phyloP scores from a whole-genome alignment of 192 early-diverging fungal species.

The Powellomyces hirtus region DNA sequence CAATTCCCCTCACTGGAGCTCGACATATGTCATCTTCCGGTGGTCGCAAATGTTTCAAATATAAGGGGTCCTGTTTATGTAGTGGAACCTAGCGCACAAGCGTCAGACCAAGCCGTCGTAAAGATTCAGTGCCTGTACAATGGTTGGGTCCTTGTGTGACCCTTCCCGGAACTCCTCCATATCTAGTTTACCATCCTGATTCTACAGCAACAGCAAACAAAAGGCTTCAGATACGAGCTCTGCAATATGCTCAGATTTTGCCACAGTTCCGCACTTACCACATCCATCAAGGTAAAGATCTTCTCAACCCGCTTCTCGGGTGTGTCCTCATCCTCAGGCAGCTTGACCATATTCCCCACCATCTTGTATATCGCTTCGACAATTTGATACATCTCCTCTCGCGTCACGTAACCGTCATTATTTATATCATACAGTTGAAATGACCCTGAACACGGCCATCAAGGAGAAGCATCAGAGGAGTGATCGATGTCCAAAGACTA shows the following conservation, averaged over 20 bases:
- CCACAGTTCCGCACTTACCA: conserved; percentile 33
- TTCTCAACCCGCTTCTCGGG: conserved; percentile 88
- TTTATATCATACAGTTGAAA: conserved; percentile 92
- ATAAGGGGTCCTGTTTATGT: too few species aligned
- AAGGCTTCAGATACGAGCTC: not conserved
- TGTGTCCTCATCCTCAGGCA: conserved; percentile 88
- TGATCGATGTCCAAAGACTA: too few species aligned
- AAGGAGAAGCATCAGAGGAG: too few species aligned
- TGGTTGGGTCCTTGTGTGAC: conserved; percentile 80
- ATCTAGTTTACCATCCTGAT: conserved; percentile 77
- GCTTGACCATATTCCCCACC: conserved; percentile 87
- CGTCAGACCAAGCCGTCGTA: conserved; percentile 82
- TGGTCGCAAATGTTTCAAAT: too few species aligned
- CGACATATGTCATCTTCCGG: too few species aligned
- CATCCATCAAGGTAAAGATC: conserved; percentile 85
- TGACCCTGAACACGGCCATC: conserved; percentile 57
- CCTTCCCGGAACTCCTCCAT: conserved; percentile 88
- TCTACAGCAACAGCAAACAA: conserved; percentile 26
- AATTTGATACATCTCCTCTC: conserved; percentile 85
- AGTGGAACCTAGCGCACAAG: too few species aligned
- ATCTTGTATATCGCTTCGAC: conserved; percentile 95
- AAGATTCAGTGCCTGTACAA: conserved; percentile 82
- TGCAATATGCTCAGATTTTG: not conserved
- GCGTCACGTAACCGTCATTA: conserved; percentile 80
- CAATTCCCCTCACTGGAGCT: too few species aligned